Evolutionary conservation across 148 eudicot genomes (phyloP), one percentile per base, ranked within the genome.

Genomic region (Heliamphora exappendiculata): DNA sequence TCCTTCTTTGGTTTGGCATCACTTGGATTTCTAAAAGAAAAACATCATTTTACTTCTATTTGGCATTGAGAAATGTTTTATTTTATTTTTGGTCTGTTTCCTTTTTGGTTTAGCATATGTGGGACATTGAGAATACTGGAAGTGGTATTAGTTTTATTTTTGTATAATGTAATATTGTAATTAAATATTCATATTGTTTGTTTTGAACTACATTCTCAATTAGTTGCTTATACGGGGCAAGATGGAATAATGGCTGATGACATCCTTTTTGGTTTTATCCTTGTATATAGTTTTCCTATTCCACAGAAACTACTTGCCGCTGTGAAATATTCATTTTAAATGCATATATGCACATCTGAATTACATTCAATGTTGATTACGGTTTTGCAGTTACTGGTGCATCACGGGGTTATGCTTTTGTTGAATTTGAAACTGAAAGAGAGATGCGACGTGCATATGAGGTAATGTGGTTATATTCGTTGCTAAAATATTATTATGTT

Each of bases 351-450:
- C 11, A 24, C 34, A 54, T 53, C 54, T 63, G 64, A 51, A 53
- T 59, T 76, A 2, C n/a, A 77, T 70, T 70, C n/a, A n/a, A 47
- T n/a, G 17, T 16, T 75, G 62, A 24, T 81, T 69, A 55, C 72
- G 85, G 72, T n/a, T 71, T 73, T 84, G 77, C 85, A 94, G 98
- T 95, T 68, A 95, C 98, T 12, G 97, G 98, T 62, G 97, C 97
- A 34, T 95, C 98, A 57, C 82, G 97, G 79, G 97, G 98, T 72
- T 95, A 95, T 87, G 98, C 96, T 19, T 95, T 95, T 79, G 97
- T 92, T 76, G 97, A 92, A 74, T 95, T 81, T 76, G 91, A 92
- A 85, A 81, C 89, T 26, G 96, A 91, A 79, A 88, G 89, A 80
- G 96, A 95, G 81, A 95, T 95, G 96, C 86, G 90, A 36, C 89